Evolutionary conservation across 2,329 filamentous ascomycete species (phyloP), one percentile per base, ranked within the genome.

Genomic region (Ascochyta rabiei): DNA sequence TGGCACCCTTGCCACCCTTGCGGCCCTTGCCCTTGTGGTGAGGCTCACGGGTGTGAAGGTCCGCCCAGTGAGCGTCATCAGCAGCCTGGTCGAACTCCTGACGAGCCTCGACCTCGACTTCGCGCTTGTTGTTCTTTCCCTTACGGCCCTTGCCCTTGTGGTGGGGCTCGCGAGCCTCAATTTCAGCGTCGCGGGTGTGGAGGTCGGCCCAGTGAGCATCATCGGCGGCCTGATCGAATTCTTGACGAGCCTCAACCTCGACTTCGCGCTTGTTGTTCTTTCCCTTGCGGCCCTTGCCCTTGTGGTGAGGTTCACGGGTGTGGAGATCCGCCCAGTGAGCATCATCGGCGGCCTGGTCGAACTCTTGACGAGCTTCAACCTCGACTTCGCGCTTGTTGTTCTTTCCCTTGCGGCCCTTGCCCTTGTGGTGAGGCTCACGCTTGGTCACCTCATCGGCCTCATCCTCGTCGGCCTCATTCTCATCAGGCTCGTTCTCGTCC

Each of bases 391-490:
- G 50, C 21, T 34, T 46, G 43, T 46, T 42, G 38, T 50, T 50
- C 30, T 33, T 33, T 2, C 21, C 42, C 43, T 61, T 61, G 19
- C 46, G 28, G 3, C 44, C 56, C 34, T 47, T 57, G 23, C 60
- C 60, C 55, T 65, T 65, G 53, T 64, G 61, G 24, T 64, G 64
- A n/a, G 60, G 60, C 28, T 60, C 58, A 47, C 51, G 48, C 55
- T 7, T 19, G 41, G 43, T 40, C 24, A 31, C 40, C 18, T 44
- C 51, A 16, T 45, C 42, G 26, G 13, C 31, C 15, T 51, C 48
- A 16, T 38, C 43, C 16, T 30, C 42, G 7, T 30, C 28, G 13
- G 13, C 43, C 5, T 43, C 40, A 30, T 15, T 10, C 8, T 43
- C 40, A 6, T 18, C n/a, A n/a, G n/a, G n/a, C n/a, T 46, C 43